Base-by-base conservation (phyloP, 805 yeast genomes). In the Wilhelminamyces savonicus region DNA sequence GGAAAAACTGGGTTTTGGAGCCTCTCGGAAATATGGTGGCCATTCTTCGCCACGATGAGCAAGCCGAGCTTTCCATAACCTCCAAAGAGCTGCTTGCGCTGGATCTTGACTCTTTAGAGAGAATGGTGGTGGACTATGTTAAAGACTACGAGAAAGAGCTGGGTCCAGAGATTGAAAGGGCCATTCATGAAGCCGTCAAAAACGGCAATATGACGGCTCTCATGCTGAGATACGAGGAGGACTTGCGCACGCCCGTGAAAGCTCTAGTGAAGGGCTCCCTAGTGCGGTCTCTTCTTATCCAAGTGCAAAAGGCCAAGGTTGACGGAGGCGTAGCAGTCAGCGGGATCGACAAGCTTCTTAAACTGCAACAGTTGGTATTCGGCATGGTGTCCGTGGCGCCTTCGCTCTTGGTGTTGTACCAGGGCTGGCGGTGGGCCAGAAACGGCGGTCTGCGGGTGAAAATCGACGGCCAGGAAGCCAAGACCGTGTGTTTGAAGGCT, bases 251-350 rank as follows among this genome's bases (percentile, higher is more conserved):
- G 5, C 97, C 97, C 0, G 48, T 87, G 27, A 68, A 63, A 32
- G 76, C 79, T 21, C 43, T 78, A 2, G 34, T 87, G 3, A 56
- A 59, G 10, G 98, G 97, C 4, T 74, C 78, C 33, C 67, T 90
- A 40, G 55, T 87, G 7, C 69, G 95, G 31, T 77, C 88, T 11
- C 54, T 92, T 26, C 59, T 92, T 46, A 88, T 90, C 38, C 97
- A 92, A 54, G 66, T 92, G n/a, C 98, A 90, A 54, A 90, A 92
- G 57, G 81, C 95, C 9, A 90, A 90, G 56, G 97, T 92, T 5
- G 98, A 90, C 52, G 95, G 95, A 7, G 87, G 83, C 21, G 62
- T 87, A 4, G 97, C 96, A 0, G 72, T 90, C 37, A 75, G 72
- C 43, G 97, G 97, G 7, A 88, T 92, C 38, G 97, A 92, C 56